These are phyloP conservation scores for Chamaecyparis obtusa DNA, from an alignment of 75 land plant genomes.

Conservation along the genomic window DNA sequence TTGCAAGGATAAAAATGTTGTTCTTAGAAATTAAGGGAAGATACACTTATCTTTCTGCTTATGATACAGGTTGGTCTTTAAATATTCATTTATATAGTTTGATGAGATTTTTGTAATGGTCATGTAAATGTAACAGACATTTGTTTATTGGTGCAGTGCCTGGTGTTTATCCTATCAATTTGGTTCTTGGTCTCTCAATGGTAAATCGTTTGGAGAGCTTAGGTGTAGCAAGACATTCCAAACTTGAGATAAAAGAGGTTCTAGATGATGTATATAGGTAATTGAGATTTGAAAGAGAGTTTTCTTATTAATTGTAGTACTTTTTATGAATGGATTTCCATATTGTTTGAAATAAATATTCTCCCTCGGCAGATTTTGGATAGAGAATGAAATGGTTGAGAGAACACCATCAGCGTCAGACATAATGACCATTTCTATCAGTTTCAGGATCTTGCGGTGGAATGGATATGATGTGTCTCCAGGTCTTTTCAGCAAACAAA, in stretches of 20 bases:
- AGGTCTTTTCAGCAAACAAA: background rate
- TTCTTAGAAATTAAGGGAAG: too few species aligned
- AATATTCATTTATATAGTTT: background rate
- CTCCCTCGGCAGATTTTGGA: background rate
- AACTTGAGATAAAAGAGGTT: slow-evolving; percentile 28
- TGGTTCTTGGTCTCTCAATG: slow-evolving; percentile 32
- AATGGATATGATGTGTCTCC: too few species aligned
- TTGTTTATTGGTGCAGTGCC: slow-evolving; percentile 44
- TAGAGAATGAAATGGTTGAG: background rate
- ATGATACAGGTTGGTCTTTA: background rate
- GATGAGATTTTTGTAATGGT: background rate
- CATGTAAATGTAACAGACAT: background rate
- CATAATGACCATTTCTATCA: background rate
- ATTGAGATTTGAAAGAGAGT: background rate
- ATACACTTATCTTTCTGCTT: too few species aligned
- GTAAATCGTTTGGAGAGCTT: slow-evolving; percentile 44
- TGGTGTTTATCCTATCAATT: slow-evolving; percentile 42
- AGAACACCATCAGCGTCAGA: background rate
- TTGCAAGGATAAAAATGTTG: too few species aligned
- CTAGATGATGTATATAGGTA: slow-evolving; percentile 58
- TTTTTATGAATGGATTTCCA: background rate
- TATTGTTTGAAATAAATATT: background rate
- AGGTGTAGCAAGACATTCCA: slow-evolving; percentile 55
- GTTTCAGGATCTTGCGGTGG: background rate
- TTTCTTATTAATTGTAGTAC: background rate